Evolutionary conservation across 352 stramenopile genomes (phyloP).

Genomic region (Pythium volutum): DNA sequence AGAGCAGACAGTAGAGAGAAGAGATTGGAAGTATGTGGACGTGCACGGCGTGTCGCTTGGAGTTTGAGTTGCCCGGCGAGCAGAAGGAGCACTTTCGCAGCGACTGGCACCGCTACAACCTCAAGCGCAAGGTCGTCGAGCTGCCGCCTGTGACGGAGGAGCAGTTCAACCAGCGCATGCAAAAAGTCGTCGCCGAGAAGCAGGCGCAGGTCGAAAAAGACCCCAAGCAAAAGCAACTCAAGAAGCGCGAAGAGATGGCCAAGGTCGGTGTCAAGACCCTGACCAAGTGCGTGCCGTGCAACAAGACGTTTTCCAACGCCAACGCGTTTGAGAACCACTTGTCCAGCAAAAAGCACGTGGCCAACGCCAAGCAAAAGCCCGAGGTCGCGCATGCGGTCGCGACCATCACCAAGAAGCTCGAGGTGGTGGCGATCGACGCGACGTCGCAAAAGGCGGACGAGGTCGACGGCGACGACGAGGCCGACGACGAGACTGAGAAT

Average conservation of each 20-base stretch:
- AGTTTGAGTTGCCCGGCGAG: constrained; percentile 53
- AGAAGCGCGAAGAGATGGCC: constrained; percentile 64
- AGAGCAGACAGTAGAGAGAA: background rate
- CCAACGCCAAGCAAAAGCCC: constrained; percentile 75
- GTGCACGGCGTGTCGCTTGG: constrained; percentile 76
- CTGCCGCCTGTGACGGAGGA: constrained; percentile 90
- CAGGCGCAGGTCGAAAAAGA: constrained; percentile 50
- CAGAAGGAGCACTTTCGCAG: constrained; percentile 93
- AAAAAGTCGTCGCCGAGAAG: constrained; percentile 62
- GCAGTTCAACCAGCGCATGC: constrained; percentile 82
- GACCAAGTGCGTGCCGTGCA: constrained; percentile 83
- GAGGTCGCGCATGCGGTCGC: constrained; percentile 40
- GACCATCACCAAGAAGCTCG: constrained; percentile 68
- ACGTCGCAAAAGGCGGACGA: constrained; percentile 16
- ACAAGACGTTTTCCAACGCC: constrained; percentile 78
- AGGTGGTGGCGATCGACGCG: constrained; percentile 38
- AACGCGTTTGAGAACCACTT: constrained; percentile 88
- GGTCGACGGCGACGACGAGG: constrained; percentile 15
- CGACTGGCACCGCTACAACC: constrained; percentile 96
- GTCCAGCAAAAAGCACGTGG: constrained; percentile 80
- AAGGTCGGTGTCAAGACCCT: constrained; percentile 65
- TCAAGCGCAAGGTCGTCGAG: constrained; percentile 96
- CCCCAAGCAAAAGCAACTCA: constrained; percentile 70
- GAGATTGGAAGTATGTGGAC: constrained; percentile 50
- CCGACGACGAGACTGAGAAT: constrained; percentile 46